Base-by-base conservation (phyloP, 2,329 filamentous ascomycete genomes). In the Dactylellina leptospora region DNA sequence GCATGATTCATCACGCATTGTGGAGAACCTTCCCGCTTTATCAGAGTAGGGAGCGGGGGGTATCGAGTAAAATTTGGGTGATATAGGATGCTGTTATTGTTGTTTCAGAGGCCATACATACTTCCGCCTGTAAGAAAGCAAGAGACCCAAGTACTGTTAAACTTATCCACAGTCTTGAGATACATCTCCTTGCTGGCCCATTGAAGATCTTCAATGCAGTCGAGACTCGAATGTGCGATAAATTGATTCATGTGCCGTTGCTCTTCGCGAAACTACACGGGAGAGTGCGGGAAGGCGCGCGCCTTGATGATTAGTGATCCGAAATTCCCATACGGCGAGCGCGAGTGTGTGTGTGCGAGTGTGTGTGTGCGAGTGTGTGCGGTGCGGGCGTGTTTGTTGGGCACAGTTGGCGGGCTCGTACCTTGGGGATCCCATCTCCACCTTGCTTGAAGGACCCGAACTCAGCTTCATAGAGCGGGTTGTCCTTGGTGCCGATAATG, bases 401-500 rank as follows among this genome's bases (percentile, higher is more conserved):
- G 13, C 23, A 27, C 2, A 16, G 53, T 28, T 4, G 45, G 48
- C 42, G 38, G 50, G n/a, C 16, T 44, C 60, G 47, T 74, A 77
- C 75, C 54, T 91, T 90, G 73, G 93, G 86, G 79, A 92, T 85
- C 76, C 95, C 95, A 83, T 97, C 95, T 79, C 93, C 93, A 82
- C 93, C 93, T 77, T 92, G 90, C 81, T 97, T 97, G 40, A 92
- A 96, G 38, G 93, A 97, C 77, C 95, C 95, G 80, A 99, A 99
- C 79, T 96, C 93, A 81, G 96, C 87, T 82, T 96, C 93, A 82
- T 97, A 99, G 76, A 99, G 86, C 30, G 95, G 93, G 79, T 93
- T 96, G 83, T 99, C 95, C 77, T 92, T 91, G 20, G 92, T 96
- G 78, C 93, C 95, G 80, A 99, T 87, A 76, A 99, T 96, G 79